Evolutionary conservation across 331 rosid species (phyloP).

Genomic region (Pyrus hybrid): DNA sequence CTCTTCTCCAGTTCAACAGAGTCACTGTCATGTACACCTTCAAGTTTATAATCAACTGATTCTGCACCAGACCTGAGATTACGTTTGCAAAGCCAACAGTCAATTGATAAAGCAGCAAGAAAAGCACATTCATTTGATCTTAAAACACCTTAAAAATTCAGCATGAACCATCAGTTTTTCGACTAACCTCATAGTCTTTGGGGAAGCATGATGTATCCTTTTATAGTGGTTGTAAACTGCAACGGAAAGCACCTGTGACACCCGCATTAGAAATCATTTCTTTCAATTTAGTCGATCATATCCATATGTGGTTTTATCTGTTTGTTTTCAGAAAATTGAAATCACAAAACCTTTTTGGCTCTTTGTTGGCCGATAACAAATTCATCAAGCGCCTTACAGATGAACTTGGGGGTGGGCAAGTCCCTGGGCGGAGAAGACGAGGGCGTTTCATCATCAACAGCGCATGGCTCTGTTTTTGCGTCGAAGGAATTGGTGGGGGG

Average conservation of each 20-base stretch:
- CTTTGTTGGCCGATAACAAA: constrained; percentile 52
- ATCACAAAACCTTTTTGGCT: constrained; percentile 45
- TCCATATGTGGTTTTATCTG: neutral
- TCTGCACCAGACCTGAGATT: constrained; percentile 18
- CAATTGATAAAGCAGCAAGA: constrained; percentile 6
- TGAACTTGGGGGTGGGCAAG: constrained; percentile 54
- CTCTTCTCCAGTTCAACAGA: constrained; percentile 56
- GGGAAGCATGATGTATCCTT: constrained; percentile 38
- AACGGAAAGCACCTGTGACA: constrained; percentile 56
- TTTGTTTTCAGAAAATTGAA: neutral
- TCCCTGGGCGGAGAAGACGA: neutral
- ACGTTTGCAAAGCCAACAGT: neutral
- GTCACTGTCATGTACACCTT: constrained; percentile 28
- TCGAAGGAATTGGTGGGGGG: neutral
- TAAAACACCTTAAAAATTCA: neutral
- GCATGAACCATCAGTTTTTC: neutral
- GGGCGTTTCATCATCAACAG: neutral
- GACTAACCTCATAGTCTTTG: constrained; percentile 19
- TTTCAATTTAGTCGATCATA: neutral
- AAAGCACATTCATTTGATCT: neutral
- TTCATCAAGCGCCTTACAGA: constrained; percentile 32
- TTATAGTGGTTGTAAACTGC: constrained; percentile 73
- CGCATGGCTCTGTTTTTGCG: neutral
- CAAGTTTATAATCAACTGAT: constrained; percentile 1
- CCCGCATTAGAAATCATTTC: neutral